Evolutionary conservation across 345 rosid genomes (phyloP), one percentile per base, ranked within the genome.

Genomic region (Heritiera littoralis): DNA sequence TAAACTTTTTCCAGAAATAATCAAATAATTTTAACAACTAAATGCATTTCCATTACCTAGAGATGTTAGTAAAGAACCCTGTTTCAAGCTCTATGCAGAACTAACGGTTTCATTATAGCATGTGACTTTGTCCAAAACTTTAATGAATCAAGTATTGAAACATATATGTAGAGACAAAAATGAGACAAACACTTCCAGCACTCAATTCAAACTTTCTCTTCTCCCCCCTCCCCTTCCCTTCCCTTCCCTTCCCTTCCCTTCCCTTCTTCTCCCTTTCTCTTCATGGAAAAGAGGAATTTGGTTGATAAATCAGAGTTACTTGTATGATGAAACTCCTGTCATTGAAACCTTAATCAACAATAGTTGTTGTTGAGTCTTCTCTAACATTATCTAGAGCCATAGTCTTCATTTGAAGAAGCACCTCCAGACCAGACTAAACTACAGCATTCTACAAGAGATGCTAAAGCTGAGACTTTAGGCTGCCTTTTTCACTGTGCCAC

Each of bases 1-100:
- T 70, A 48, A 46, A 45, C 59, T 75, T 28, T 46, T 75, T 60
- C 70, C 14, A 46, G 30, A 41, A 75, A 60, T 56, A 61, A 74
- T 60, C n/a, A 60, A 41, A 60, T 14, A 11, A 74, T 38, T 18
- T 38, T 59, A 60, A 1, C 8, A 75, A 46, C 23, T 20, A 30
- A 61, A 75, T 61, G 41, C 68, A 60, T 60, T 23, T 75, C 15
- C 55, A 43, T 60, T 32, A 72, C 46, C 30, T 30, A 51, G 35
- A 7, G 54, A 17, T 40, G 12, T 28, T 38, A 28, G 17, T 12
- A 61, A 28, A 28, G 14, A 66, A 66, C 20, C 30, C 17, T 28
- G 71, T 68, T 46, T 46, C 55, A 68, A 46, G 15, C 11, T 68
- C 38, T 20, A 68, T 12, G 55, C 73, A 20, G 32, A 46, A 20